A percentile compares a stretch with the other conserved stretches of the same genome.
Evolutionary conservation across 345 rosid genomes (phyloP).

Genomic region (Zanthoxylum bungeanum): DNA sequence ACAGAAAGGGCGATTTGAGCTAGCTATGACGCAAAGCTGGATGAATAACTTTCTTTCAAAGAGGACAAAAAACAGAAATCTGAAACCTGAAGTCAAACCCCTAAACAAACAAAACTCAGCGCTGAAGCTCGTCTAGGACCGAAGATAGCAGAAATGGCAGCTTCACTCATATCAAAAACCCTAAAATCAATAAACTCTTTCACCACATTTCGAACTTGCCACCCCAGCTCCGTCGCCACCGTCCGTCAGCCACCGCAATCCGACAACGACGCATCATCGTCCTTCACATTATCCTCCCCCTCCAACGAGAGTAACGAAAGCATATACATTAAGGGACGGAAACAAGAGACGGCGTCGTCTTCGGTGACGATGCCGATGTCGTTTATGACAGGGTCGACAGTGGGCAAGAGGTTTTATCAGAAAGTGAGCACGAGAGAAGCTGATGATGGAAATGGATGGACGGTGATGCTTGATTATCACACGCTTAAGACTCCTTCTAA

Average conservation of each 20-base stretch:
- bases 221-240: slow-evolving; percentile 36
- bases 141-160: slow-evolving; percentile 30
- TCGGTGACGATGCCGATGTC: slow-evolving; percentile 85
- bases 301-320: slow-evolving; percentile 26
- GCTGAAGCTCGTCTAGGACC: no score
- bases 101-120: neutral
- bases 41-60: no score
- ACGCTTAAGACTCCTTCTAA: slow-evolving; percentile 90
- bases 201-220: slow-evolving; percentile 23
- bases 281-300: slow-evolving; percentile 41
- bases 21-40: no score
- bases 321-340: slow-evolving; percentile 45
- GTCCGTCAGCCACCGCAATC: slow-evolving; percentile 30
- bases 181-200: slow-evolving; percentile 23
- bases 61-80: no score
- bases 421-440: slow-evolving; percentile 81
- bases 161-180: slow-evolving; percentile 37
- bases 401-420: slow-evolving; percentile 79
- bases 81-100: neutral
- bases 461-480: slow-evolving; percentile 94
- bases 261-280: slow-evolving; percentile 44
- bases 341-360: slow-evolving; percentile 28
- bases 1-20: no score
- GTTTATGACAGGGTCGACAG: slow-evolving; percentile 90
- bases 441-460: slow-evolving; percentile 90